These are phyloP conservation scores for Acer saccharum DNA, from an alignment of 345 rosid genomes.

Conservation along the genomic window DNA sequence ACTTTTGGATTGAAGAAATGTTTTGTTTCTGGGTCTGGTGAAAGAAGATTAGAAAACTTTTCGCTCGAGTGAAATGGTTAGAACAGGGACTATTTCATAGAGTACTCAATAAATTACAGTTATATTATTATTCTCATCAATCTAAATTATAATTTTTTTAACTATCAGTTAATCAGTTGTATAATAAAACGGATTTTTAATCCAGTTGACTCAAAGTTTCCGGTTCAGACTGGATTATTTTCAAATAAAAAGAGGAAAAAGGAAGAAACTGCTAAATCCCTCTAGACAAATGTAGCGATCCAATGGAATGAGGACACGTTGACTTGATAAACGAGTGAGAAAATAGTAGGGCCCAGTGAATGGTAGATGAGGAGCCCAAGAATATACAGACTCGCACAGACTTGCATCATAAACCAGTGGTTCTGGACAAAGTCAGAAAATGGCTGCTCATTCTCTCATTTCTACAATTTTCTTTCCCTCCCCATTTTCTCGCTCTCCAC, in stretches of 20 bases:
- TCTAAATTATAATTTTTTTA: too few species aligned
- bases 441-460: slow-evolving; percentile 63
- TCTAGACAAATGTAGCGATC: not conserved
- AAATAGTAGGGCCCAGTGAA: not conserved
- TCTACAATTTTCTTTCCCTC: slow-evolving; percentile 44
- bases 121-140: too few species aligned
- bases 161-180: not conserved
- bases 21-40: not conserved
- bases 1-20: not conserved
- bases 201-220: too few species aligned
- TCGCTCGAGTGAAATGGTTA: not conserved
- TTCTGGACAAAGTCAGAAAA: slow-evolving; percentile 28
- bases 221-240: too few species aligned
- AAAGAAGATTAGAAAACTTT: not conserved
- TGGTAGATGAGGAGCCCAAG: not conserved
- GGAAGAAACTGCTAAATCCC: not conserved
- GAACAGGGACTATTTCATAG: too few species aligned
- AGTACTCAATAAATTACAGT: too few species aligned
- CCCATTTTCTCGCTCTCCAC: slow-evolving; percentile 40
- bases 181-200: too few species aligned
- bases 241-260: too few species aligned
- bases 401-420: not conserved
- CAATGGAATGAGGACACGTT: not conserved
- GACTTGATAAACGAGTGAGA: not conserved
- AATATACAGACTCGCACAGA: not conserved